phyloP scores from a whole-genome alignment of 305 asterid genomes.

The Fraxinus baroniana region DNA sequence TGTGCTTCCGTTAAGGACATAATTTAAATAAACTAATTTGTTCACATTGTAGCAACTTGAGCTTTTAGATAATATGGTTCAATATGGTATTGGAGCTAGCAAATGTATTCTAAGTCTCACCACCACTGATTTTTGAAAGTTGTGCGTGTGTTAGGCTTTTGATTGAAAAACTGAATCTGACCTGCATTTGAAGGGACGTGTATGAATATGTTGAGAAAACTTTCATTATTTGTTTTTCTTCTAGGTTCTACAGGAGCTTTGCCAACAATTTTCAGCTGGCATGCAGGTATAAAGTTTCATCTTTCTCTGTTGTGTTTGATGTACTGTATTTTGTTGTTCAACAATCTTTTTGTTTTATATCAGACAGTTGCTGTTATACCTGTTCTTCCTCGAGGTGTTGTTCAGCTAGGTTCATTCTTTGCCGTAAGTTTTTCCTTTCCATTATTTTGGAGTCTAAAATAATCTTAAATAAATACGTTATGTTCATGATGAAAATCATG shows the following conservation, averaged over 20 bases:
- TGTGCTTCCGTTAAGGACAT: background rate
- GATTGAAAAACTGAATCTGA: background rate
- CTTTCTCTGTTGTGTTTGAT: background rate
- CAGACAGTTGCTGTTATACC: slow-evolving; percentile 75
- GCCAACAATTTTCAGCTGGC: slow-evolving; percentile 67
- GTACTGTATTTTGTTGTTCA: background rate
- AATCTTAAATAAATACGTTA: background rate
- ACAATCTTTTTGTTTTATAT: slow-evolving; percentile 5
- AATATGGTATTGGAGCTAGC: background rate
- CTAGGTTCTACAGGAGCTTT: slow-evolving; percentile 62
- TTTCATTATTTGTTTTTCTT: slow-evolving; percentile 18
- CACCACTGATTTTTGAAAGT: background rate
- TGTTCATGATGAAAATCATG: background rate
- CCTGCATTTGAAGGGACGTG: no score
- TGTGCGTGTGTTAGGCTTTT: background rate
- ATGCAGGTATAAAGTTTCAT: slow-evolving; percentile 49
- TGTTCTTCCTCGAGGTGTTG: slow-evolving; percentile 74
- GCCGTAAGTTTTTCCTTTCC: slow-evolving; percentile 38
- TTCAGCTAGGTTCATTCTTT: slow-evolving; percentile 66
- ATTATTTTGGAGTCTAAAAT: background rate
- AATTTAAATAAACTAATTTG: background rate
- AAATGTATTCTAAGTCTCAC: background rate
- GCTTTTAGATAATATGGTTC: background rate
- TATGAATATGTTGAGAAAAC: no score
- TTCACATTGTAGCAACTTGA: background rate